Evolutionary conservation across 352 stramenopile species (phyloP), one percentile per base, ranked within the genome.

Genomic region (Phytophthora pistaciae): DNA sequence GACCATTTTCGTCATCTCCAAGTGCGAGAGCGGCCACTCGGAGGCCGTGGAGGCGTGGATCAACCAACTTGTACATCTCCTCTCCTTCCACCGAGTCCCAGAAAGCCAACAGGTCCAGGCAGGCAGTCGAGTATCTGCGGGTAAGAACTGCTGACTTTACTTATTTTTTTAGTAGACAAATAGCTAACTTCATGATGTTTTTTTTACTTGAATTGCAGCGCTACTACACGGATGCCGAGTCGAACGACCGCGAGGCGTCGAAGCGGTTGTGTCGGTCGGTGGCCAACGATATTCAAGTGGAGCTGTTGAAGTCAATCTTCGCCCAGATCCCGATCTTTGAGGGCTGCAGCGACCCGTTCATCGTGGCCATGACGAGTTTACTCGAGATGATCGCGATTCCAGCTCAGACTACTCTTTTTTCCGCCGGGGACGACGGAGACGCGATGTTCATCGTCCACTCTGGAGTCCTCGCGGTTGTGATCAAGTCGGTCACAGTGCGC

Each of bases 391-490:
- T 89, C 2, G 81, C 88, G 3, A 42, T 94, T 0, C 83, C 88
- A 9, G 83, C 88, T 0, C 83, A 93, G 40, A 86, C 65, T 0
- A 79, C 73, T 0, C 62, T 95, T 0, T 95, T 93, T 33, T 67
- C 81, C 48, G 72, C 49, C 3, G 87, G 85, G 2, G 87, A 92
- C 10, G 57, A 67, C 5, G 87, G 87, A 6, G 85, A 93, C 29
- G 83, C 84, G 8, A 91, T 95, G 88, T 95, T 90, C 50, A 91
- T 95, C 53, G 74, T 95, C 18, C 77, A 93, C 33, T 89, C 88
- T 0, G 88, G 86, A 0, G 88, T 95, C 0, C 74, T 93, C 0
- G 80, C 84, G 25, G 78, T 93, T 1, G 72, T 91, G 42, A 76
- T 93, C 42, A 82, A 81, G 5, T 75, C 77, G 0, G 73, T 84